A percentile compares a stretch with the other conserved stretches of the same genome.
These are phyloP conservation scores for Fusarium humuli DNA, from an alignment of 2,329 filamentous ascomycete genomes.

Conservation along the genomic window DNA sequence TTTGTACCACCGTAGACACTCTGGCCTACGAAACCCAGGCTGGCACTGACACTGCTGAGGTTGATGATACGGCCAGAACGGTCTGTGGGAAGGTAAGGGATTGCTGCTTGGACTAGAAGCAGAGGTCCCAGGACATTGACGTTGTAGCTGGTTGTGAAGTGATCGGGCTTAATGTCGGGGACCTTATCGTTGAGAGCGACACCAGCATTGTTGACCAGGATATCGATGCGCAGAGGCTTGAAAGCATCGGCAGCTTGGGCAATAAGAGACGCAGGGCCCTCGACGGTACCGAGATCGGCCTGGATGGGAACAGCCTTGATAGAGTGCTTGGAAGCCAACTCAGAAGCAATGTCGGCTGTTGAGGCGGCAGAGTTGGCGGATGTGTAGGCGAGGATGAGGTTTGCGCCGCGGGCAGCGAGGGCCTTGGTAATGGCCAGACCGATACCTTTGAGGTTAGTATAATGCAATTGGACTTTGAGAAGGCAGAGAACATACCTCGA, in stretches of 20 bases:
- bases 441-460: slow-evolving; percentile 37
- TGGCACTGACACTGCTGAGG: slow-evolving; percentile 62
- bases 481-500: slow-evolving; percentile 65
- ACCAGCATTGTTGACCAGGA: slow-evolving; percentile 87
- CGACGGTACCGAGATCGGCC: slow-evolving; percentile 60
- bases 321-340: slow-evolving; percentile 58
- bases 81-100: slow-evolving; percentile 76
- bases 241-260: slow-evolving; percentile 43
- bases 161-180: slow-evolving; percentile 67
- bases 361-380: slow-evolving; percentile 35
- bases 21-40: slow-evolving; percentile 62
- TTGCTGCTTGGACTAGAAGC: slow-evolving; percentile 77
- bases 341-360: slow-evolving; percentile 38
- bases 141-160: slow-evolving; percentile 77
- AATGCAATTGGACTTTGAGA: not conserved
- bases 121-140: slow-evolving; percentile 85
- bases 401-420: slow-evolving; percentile 45
- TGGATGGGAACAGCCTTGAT: slow-evolving; percentile 72
- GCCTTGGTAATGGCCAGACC: slow-evolving; percentile 42
- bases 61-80: slow-evolving; percentile 70
- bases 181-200: slow-evolving; percentile 71
- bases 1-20: slow-evolving; percentile 66
- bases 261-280: slow-evolving; percentile 42
- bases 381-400: slow-evolving; percentile 45
- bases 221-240: slow-evolving; percentile 58